Base-by-base conservation (phyloP, 2,329 filamentous ascomycete genomes). In the Diaporthe vexans region DNA sequence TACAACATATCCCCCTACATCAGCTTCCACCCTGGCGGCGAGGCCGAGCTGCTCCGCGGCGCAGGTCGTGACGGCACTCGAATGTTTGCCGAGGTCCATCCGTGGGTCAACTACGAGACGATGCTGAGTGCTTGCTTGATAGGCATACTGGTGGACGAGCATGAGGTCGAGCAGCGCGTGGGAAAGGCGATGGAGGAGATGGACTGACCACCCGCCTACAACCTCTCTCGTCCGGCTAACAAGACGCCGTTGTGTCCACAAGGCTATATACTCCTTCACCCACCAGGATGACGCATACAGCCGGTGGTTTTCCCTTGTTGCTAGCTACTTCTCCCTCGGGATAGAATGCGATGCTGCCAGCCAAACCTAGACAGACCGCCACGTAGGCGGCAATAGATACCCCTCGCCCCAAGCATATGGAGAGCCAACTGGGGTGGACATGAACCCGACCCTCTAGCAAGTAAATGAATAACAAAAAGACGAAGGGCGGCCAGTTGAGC, bases 1-100 rank as follows among this genome's bases (percentile, higher is more conserved):
- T 99, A 98, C 85, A 98, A 98, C 80, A 92, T 99, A 74, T 93
- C 93, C 0, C 95, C 96, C 0, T 99, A 98, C 81, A 82, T 95
- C 48, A 92, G 94, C 1, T 99, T 95, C 81, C 97, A 99, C 82
- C 97, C 97, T 0, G 97, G 97, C 29, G 97, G 94, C 11, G 90
- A 93, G 78, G 91, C 91, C 6, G 94, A 97, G 84, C 82, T 97
- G 76, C 83, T 93, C 82, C 85, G 90, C 43, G 88, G 86, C 46
- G 92, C 92, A 0, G 92, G 87, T 0, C 84, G 87, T 73, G 91
- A 93, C 80, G 91, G 89, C 48, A 92, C 89, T 2, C 87, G 86
- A 80, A 79, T 94, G 74, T 94, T 93, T 82, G 89, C 88, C 11
- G 90, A 93, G 83, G 86, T 93, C 11, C 92, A 94, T 80, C 90